Evolutionary conservation across 768 basidiomycete genomes (phyloP).

Genomic region (Tulasnella sp.): DNA sequence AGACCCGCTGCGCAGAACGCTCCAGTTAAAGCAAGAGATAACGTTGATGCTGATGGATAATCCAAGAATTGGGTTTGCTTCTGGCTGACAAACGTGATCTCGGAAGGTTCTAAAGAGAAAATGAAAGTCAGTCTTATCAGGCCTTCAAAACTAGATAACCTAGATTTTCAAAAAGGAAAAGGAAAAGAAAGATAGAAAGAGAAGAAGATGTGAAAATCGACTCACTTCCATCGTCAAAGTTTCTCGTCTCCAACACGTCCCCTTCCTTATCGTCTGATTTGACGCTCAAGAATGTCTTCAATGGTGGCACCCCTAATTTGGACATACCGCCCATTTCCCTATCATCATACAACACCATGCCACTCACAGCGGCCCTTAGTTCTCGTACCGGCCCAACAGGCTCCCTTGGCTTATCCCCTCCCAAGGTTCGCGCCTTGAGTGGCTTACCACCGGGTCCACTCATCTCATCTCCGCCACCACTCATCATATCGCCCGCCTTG

Average conservation of each 20-base stretch:
- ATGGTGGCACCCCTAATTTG: constrained; percentile 42
- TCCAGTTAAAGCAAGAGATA: constrained; percentile 51
- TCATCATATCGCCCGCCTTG: constrained; percentile 12
- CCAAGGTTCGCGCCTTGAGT: constrained; percentile 45
- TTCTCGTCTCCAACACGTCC: constrained; percentile 64
- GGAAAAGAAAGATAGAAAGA: neutral
- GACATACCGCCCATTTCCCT: constrained; percentile 21
- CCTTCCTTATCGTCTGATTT: constrained; percentile 51
- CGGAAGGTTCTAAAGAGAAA: constrained; percentile 48
- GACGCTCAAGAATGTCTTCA: constrained; percentile 48
- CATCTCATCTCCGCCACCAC: neutral
- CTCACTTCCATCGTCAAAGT: constrained; percentile 54
- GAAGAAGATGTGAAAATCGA: constrained; percentile 14
- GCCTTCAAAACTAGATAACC: neutral
- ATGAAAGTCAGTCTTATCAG: neutral
- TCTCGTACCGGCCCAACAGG: constrained; percentile 40
- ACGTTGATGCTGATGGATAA: constrained; percentile 64
- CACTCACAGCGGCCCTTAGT: constrained; percentile 28
- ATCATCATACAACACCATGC: constrained; percentile 16
- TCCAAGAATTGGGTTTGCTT: constrained; percentile 82
- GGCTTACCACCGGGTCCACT: constrained; percentile 11
- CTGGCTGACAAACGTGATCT: constrained; percentile 51
- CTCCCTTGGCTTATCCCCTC: constrained; percentile 51
- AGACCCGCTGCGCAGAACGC: constrained; percentile 64
- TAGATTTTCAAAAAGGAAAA: neutral